Conservation (phyloP, 2,329 filamentous ascomycete species). For the Colletotrichum echinochloae region DNA sequence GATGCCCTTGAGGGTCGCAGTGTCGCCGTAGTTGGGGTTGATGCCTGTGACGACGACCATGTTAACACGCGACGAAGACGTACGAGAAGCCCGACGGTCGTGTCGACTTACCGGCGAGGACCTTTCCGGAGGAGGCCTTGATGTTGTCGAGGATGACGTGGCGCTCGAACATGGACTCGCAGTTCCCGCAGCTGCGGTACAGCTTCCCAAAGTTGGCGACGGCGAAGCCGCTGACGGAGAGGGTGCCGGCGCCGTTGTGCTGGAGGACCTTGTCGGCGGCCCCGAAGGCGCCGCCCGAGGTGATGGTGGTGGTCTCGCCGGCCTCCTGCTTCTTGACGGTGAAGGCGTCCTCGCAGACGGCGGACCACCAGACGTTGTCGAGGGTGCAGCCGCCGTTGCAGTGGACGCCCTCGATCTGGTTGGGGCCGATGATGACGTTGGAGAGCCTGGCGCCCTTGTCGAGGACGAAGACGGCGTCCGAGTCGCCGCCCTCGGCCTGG, state of each 20-base stretch:
- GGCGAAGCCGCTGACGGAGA: conserved; percentile 37
- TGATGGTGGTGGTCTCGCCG: conserved; percentile 37
- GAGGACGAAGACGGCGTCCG: conserved; percentile 58
- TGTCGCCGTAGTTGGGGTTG: conserved; percentile 41
- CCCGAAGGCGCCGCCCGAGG: conserved; percentile 33
- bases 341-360: conserved; percentile 51
- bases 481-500: conserved; percentile 56
- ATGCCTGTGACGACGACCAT: conserved; percentile 4
- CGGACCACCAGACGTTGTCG: conserved; percentile 53
- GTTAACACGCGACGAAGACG: not conserved
- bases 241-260: conserved; percentile 41
- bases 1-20: conserved; percentile 33
- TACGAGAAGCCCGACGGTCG: fast-evolving
- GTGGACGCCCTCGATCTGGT: conserved; percentile 60
- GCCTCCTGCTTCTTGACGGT: conserved; percentile 51
- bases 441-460: conserved; percentile 55
- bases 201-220: conserved; percentile 39
- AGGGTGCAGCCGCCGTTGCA: conserved; percentile 58
- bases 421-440: conserved; percentile 60
- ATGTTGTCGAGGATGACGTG: conserved; percentile 40
- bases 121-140: conserved; percentile 38
- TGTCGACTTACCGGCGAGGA: conserved; percentile 34
- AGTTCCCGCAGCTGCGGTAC: conserved; percentile 41
- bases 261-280: conserved; percentile 39
- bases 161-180: conserved; percentile 35